phyloP scores from a whole-genome alignment of 495 filamentous ascomycete genomes.

The Penicillium egyptiacum region DNA sequence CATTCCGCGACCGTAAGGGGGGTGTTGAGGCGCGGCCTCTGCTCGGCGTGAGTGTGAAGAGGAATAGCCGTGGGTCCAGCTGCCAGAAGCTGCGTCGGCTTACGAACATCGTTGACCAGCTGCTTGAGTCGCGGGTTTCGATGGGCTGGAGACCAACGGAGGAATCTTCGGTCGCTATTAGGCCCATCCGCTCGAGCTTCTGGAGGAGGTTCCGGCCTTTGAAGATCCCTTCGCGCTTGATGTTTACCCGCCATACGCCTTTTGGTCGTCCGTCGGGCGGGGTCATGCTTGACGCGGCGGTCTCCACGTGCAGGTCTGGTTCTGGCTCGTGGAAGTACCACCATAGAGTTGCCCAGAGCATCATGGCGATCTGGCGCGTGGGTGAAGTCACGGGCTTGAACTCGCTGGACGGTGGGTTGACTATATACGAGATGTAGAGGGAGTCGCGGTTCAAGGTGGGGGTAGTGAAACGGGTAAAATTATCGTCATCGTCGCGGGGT shows the following conservation, averaged over 20 bases:
- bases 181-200: conserved; percentile 89
- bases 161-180: conserved; percentile 75
- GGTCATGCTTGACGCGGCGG: conserved; percentile 61
- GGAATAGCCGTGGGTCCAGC: conserved; percentile 78
- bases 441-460: conserved; percentile 77
- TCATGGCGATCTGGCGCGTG: conserved; percentile 86
- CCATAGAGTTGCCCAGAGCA: conserved; percentile 91
- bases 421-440: conserved; percentile 88
- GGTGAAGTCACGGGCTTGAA: conserved; percentile 77
- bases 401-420: conserved; percentile 73
- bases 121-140: conserved; percentile 59
- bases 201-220: conserved; percentile 77
- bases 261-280: conserved; percentile 69
- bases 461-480: conserved; percentile 56
- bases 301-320: conserved; percentile 55
- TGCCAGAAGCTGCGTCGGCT: conserved; percentile 88
- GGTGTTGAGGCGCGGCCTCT: conserved; percentile 40
- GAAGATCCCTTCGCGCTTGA: conserved; percentile 84
- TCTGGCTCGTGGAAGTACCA: conserved; percentile 87
- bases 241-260: conserved; percentile 84
- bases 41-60: conserved; percentile 76
- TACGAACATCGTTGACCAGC: conserved; percentile 81
- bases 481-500: conserved; percentile 22
- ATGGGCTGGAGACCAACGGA: conserved; percentile 62
- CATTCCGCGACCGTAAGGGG: conserved; percentile 54